These are phyloP conservation scores for Brettanomyces custersianus DNA, from an alignment of 805 yeast genomes.

Conservation along the genomic window DNA sequence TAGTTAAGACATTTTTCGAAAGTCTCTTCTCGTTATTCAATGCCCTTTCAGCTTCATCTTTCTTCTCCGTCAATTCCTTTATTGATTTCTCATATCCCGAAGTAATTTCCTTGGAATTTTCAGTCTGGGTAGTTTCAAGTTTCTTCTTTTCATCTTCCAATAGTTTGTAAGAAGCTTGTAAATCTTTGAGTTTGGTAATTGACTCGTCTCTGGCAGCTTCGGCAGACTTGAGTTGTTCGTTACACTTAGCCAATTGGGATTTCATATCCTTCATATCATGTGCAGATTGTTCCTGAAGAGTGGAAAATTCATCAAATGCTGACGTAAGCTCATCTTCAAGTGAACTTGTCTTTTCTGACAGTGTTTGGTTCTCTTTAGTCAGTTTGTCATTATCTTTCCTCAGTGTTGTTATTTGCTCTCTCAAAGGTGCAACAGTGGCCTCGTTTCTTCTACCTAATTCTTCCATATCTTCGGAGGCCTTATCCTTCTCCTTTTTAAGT, in stretches of 20 bases:
- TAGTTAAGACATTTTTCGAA: not conserved
- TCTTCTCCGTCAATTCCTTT: not conserved
- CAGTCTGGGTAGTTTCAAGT: not conserved
- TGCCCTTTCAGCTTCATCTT: not conserved
- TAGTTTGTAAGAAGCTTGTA: constrained; percentile 1
- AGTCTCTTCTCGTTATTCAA: not conserved
- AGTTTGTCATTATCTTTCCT: constrained; percentile 14
- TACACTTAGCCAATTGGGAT: constrained; percentile 19
- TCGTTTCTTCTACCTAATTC: constrained; percentile 6
- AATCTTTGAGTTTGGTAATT: constrained; percentile 1
- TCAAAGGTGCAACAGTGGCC: not conserved
- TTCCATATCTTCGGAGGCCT: constrained; percentile 10
- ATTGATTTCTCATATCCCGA: constrained; percentile 1
- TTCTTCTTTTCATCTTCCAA: not conserved
- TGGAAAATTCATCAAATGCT: constrained; percentile 13
- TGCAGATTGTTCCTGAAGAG: constrained; percentile 13
- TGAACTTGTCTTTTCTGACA: constrained; percentile 6
- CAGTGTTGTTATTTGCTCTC: constrained; percentile 4
- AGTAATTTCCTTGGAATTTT: not conserved
- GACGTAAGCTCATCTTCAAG: constrained; percentile 15
- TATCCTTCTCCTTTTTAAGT: constrained; percentile 17
- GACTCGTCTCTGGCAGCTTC: constrained; percentile 8
- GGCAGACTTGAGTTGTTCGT: constrained; percentile 9
- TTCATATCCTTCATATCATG: constrained; percentile 26
- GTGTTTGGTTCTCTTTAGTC: constrained; percentile 9